These are phyloP conservation scores for Talaromyces liani DNA, from an alignment of 495 filamentous ascomycete species.

Conservation along the genomic window DNA sequence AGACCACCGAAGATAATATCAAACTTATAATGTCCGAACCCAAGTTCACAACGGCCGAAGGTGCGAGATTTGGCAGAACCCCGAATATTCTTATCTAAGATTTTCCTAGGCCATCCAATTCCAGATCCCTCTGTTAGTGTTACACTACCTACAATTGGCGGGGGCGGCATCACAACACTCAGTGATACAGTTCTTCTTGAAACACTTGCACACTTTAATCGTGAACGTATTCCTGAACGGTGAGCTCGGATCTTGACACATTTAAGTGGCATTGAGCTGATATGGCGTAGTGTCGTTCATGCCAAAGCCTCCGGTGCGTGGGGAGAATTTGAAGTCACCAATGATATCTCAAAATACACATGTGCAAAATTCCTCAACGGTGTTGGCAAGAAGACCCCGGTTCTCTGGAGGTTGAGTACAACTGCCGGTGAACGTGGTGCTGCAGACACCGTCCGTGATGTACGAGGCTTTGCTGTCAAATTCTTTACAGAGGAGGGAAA, in stretches of 20 bases:
- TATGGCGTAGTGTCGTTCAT: conserved; percentile 36
- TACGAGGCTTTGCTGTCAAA: conserved; percentile 62
- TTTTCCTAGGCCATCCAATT: conserved; percentile 19
- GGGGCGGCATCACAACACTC: conserved; percentile 19
- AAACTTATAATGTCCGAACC: not conserved
- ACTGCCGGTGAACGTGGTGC: conserved; percentile 58
- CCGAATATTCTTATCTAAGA: conserved; percentile 6
- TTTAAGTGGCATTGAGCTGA: not conserved
- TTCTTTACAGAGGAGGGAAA: conserved; percentile 77
- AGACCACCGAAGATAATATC: not conserved
- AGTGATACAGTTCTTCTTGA: conserved; percentile 33
- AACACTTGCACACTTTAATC: conserved; percentile 48
- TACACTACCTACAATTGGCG: conserved; percentile 21
- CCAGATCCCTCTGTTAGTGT: conserved; percentile 19
- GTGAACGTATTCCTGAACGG: conserved; percentile 43
- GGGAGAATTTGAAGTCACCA: conserved; percentile 55
- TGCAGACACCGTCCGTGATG: conserved; percentile 57
- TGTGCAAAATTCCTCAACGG: conserved; percentile 28
- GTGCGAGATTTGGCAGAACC: not conserved
- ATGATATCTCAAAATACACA: conserved; percentile 42
- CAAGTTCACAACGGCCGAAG: not conserved
- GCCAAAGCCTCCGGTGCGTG: conserved; percentile 51
- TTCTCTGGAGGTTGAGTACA: conserved; percentile 56
- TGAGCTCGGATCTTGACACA: conserved; percentile 15
- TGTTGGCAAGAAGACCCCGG: conserved; percentile 56